A percentile compares a stretch with the other conserved stretches of the same genome.
Evolutionary conservation across 2,329 filamentous ascomycete species (phyloP).

Genomic region (Colletotrichum paranaense): DNA sequence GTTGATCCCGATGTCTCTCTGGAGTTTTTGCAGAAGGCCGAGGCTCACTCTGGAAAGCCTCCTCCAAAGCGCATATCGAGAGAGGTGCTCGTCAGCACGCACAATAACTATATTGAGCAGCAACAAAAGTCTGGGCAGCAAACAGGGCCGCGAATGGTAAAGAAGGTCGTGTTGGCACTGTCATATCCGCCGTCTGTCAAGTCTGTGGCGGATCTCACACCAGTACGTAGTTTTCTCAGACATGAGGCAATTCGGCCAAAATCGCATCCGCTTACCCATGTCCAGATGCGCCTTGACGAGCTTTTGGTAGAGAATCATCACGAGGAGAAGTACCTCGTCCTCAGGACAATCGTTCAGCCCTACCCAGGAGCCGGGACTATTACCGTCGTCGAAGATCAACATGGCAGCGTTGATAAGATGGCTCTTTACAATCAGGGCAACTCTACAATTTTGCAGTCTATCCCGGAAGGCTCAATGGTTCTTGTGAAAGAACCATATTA

Average conservation of each 20-base stretch:
- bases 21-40: constrained; percentile 38
- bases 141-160: constrained; percentile 39
- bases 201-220: constrained; percentile 23
- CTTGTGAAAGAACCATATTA: constrained; percentile 52
- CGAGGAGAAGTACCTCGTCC: constrained; percentile 44
- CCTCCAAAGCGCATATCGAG: constrained; percentile 27
- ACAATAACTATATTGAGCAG: constrained; percentile 38
- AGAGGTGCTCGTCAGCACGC: constrained; percentile 33
- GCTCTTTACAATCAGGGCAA: constrained; percentile 51
- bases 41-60: constrained; percentile 37
- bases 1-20: constrained; percentile 39
- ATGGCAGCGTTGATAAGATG: constrained; percentile 49
- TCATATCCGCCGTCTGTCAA: constrained; percentile 38
- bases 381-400: constrained; percentile 49
- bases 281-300: constrained; percentile 43
- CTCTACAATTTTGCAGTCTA: constrained; percentile 44
- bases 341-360: constrained; percentile 45
- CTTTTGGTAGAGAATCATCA: constrained; percentile 48
- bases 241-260: too few relatives aligned
- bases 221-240: background rate
- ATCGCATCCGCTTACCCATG: background rate
- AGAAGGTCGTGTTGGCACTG: constrained; percentile 39
- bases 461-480: constrained; percentile 45
- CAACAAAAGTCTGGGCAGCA: constrained; percentile 8
- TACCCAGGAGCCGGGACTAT: constrained; percentile 48